phyloP scores from a whole-genome alignment of 2,329 filamentous ascomycete species.

The Colletotrichum acutatum region DNA sequence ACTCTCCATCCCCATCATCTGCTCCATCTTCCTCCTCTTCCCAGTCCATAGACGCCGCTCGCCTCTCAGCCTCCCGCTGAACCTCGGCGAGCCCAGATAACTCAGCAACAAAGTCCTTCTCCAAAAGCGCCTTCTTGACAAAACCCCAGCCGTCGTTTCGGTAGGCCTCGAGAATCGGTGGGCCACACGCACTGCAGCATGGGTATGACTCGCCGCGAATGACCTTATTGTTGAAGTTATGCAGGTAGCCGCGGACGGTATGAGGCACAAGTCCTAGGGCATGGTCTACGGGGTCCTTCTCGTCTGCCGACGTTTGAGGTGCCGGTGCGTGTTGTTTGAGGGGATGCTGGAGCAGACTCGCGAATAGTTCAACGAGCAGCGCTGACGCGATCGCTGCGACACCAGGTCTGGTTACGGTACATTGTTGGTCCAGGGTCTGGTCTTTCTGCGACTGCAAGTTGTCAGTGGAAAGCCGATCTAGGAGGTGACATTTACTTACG shows the following conservation, averaged over 20 bases:
- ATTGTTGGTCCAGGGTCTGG: conserved; percentile 96
- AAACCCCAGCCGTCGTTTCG: conserved; percentile 78
- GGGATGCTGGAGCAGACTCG: conserved; percentile 89
- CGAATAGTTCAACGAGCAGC: conserved; percentile 87
- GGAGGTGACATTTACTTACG: conserved; percentile 65
- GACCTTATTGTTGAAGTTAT: conserved; percentile 78
- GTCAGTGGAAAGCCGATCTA: background rate
- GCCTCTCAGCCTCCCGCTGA: conserved; percentile 66
- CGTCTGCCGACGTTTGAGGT: conserved; percentile 59
- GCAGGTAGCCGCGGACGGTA: conserved; percentile 81
- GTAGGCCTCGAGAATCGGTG: conserved; percentile 75
- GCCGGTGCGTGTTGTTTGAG: conserved; percentile 71
- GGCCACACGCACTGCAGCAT: conserved; percentile 83
- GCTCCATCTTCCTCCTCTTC: conserved; percentile 66
- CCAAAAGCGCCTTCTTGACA: conserved; percentile 77
- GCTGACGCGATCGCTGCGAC: conserved; percentile 93
- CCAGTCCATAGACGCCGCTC: conserved; percentile 67
- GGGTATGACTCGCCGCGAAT: conserved; percentile 82
- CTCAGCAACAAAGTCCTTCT: conserved; percentile 83
- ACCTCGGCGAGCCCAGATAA: conserved; percentile 80
- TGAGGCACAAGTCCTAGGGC: conserved; percentile 80
- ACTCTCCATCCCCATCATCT: conserved; percentile 66
- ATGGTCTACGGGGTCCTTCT: conserved; percentile 67
- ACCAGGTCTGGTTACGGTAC: conserved; percentile 94
- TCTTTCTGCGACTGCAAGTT: conserved; percentile 85